Conservation (phyloP, 1,284 basidiomycete genomes). For the Apiotrichum veenhuisii region DNA sequence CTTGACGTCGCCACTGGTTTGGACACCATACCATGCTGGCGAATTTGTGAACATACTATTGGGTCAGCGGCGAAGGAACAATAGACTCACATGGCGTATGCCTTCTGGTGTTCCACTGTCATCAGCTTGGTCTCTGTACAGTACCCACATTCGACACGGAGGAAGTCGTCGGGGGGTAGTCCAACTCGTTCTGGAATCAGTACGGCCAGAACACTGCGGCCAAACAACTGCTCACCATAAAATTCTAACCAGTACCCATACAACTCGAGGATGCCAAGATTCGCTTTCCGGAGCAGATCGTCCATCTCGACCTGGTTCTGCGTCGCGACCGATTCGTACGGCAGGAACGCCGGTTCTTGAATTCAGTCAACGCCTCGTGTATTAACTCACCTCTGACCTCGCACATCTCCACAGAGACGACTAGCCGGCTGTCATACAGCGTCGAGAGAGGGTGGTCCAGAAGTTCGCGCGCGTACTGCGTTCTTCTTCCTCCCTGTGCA, state of each 20-base stretch:
- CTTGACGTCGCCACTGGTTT: constrained; percentile 11
- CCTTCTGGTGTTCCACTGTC: constrained; percentile 11
- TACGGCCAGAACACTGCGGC: no score
- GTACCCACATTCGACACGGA: constrained; percentile 24
- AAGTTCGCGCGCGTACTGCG: constrained; percentile 22
- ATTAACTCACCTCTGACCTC: constrained; percentile 8
- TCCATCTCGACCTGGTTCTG: constrained; percentile 17
- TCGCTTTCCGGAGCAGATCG: constrained; percentile 19
- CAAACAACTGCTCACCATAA: constrained; percentile 9
- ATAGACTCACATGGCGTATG: constrained; percentile 11
- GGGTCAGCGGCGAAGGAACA: neutral
- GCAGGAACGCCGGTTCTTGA: constrained; percentile 9
- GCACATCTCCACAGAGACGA: constrained; percentile 27
- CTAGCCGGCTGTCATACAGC: constrained; percentile 26
- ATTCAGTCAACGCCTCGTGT: neutral
- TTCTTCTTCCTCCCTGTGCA: constrained; percentile 10
- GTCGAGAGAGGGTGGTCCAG: constrained; percentile 28
- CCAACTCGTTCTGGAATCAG: neutral
- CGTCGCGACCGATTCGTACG: constrained; percentile 11
- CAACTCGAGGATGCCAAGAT: constrained; percentile 18
- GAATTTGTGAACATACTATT: constrained; percentile 13
- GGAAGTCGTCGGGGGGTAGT: constrained; percentile 18
- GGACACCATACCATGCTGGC: constrained; percentile 16
- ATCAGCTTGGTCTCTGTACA: neutral
- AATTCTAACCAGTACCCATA: constrained; percentile 24